Base-by-base conservation (phyloP, 2,329 filamentous ascomycete genomes). In the Cytospora paraplurivora region DNA sequence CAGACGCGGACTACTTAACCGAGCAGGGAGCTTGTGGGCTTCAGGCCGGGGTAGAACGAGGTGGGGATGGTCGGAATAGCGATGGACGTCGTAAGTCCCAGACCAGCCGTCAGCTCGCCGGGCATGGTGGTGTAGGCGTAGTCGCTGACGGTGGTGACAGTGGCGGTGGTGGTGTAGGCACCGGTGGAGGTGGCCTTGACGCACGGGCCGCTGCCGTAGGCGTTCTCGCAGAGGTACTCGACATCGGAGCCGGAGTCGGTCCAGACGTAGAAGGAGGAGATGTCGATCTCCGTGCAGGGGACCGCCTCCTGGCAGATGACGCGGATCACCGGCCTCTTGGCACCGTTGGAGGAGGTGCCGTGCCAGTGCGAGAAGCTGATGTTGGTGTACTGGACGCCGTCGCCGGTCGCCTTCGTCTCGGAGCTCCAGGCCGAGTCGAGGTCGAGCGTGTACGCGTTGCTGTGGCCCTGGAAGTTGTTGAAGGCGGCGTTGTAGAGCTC, bases 391-490 rank as follows among this genome's bases (percentile, higher is more conserved):
- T 79, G 72, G 7, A 87, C 82, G 37, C 85, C 85, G 66, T 78
- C 67, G 33, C 85, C 85, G 1, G 72, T 41, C 0, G 62, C 62
- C 15, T 56, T 47, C n/a, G 59, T 57, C 49, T 67, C 65, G 34
- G 62, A 57, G 4, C 65, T 58, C 84, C 84, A 86, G 68, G 80
- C 78, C 62, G 81, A 76, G 72, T 87, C 81, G 62, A 86, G 77
- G 71, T 87, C 76, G 34, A 86, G 75, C n/a, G 78, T 79, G 75
- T 87, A 87, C 4, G 85, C 84, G 65, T 87, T 88, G 64, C 76
- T 73, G 71, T 85, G 83, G 47, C 85, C 85, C 68, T 85, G 82
- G 72, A 87, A 88, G 73, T 86, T 85, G 68, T 83, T 79, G 49
- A 87, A 78, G 1, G 77, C 68, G 17, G 77, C 75, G 67, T 86